Base-by-base conservation (phyloP, 805 yeast genomes). In the Naumovozyma baii region DNA sequence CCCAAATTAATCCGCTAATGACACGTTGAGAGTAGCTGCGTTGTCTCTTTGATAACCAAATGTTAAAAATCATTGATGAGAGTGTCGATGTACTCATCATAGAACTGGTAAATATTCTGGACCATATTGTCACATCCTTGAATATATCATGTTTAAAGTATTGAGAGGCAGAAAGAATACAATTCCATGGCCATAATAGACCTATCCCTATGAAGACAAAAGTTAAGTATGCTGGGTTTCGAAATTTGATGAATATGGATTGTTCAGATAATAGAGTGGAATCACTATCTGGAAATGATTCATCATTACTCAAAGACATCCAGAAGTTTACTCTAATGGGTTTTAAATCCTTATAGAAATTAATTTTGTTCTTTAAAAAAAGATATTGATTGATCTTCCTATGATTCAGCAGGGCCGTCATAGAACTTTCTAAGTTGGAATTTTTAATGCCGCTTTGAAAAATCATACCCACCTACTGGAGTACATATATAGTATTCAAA, bases 181-280 rank as follows among this genome's bases (percentile, higher is more conserved):
- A 78, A 66, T 90, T 92, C 96, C 97, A 90, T 0, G 97, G 97
- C 96, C 97, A 90, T 16, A 90, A 68, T 16, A 82, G 67, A 1
- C 95, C 81, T 12, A 85, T 69, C 0, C 96, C 96, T 5, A 83
- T 70, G 10, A 74, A 49, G 18, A 77, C 62, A 52, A 81, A 86
- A 0, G 90, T 74, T 9, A 70, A 19, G 52, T 83, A 84, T 34
- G 52, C 48, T 10, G 51, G 31, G 26, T 58, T 48, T 30, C 41
- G 44, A 15, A 55, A 22, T 31, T 48, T 55, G 9, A 22, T 7
- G 10, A 7, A 22, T 7, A 22, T 22, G 9, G 26, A 22, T 10
- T 22, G 26, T 7, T 22, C 26, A 22, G 7, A 22, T 22, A 22
- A 10, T 7, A 10, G 26, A 22, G 26, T 7, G 7, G 7, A 7